Percentiles rank a stretch among this genome's conserved stretches.
phyloP scores from a whole-genome alignment of 305 asterid species.

The Solanum chacoense region DNA sequence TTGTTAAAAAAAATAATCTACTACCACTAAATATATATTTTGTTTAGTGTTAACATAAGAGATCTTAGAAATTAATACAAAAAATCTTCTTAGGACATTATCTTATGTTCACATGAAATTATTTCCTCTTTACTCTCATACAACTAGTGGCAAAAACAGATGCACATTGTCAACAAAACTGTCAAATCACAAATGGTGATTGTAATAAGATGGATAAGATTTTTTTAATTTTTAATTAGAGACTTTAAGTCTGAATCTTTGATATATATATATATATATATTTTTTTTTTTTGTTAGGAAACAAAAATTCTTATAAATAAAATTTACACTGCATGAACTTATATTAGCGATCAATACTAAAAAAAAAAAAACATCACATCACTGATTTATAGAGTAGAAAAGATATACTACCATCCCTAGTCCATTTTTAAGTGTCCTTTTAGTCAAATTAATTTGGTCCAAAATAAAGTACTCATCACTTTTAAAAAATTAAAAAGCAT shows the following conservation, averaged over 20 bases:
- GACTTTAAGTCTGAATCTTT: background rate
- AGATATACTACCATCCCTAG: background rate
- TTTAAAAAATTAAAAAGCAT: background rate
- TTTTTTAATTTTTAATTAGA: background rate
- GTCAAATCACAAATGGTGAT: background rate
- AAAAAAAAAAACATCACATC: background rate
- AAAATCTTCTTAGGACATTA: background rate
- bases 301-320: background rate
- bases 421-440: background rate
- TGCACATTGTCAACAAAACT: background rate
- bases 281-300: background rate
- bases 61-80: background rate
- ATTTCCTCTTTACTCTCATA: background rate
- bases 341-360: too few relatives aligned
- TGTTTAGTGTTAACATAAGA: background rate
- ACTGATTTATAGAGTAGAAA: background rate
- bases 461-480: background rate
- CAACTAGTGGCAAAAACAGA: background rate
- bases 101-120: background rate
- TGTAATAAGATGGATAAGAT: background rate
- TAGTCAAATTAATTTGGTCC: background rate
- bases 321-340: fast-evolving
- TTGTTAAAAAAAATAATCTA: too few relatives aligned
- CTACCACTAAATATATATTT: background rate
- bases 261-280: background rate